Conservation (phyloP, 345 rosid species). For the Sisymbrium irio region DNA sequence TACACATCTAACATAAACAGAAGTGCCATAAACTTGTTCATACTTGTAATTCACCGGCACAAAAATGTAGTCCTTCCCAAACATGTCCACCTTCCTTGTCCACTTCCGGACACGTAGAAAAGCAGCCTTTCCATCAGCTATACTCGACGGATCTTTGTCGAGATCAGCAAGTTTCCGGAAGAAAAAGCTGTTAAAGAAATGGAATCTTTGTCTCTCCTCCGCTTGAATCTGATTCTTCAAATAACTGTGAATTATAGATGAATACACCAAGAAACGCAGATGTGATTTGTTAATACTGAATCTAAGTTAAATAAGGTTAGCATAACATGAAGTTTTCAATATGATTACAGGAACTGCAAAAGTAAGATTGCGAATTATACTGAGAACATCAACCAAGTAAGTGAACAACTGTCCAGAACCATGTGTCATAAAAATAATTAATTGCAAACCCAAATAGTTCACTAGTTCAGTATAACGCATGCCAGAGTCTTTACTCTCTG, state of each 20-base stretch:
- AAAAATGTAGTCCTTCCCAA: constrained; percentile 89
- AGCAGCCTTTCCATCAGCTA: constrained; percentile 93
- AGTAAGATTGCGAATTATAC: not conserved
- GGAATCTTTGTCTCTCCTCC: constrained; percentile 65
- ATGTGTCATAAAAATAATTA: not conserved
- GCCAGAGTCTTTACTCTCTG: not conserved
- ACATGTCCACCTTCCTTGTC: constrained; percentile 93
- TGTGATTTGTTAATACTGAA: not conserved
- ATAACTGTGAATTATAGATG: constrained; percentile 52
- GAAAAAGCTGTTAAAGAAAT: constrained; percentile 98
- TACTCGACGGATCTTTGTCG: constrained; percentile 96
- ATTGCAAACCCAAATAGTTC: constrained; percentile 2
- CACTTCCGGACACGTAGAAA: constrained; percentile 93
- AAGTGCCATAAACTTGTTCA: constrained; percentile 21
- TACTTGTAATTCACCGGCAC: constrained; percentile 95
- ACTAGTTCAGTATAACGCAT: constrained; percentile 15
- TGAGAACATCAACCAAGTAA: not conserved
- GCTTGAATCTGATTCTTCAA: constrained; percentile 69
- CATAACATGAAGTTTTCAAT: constrained; percentile 18
- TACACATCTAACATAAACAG: constrained; percentile 15
- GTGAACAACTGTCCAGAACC: not conserved
- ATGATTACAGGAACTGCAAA: constrained; percentile 20
- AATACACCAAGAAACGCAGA: not conserved
- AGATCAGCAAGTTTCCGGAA: constrained; percentile 98
- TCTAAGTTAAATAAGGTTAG: not conserved